Evolutionary conservation across 148 eudicot species (phyloP), one percentile per base, ranked within the genome.

Genomic region (Oxyria digyna): DNA sequence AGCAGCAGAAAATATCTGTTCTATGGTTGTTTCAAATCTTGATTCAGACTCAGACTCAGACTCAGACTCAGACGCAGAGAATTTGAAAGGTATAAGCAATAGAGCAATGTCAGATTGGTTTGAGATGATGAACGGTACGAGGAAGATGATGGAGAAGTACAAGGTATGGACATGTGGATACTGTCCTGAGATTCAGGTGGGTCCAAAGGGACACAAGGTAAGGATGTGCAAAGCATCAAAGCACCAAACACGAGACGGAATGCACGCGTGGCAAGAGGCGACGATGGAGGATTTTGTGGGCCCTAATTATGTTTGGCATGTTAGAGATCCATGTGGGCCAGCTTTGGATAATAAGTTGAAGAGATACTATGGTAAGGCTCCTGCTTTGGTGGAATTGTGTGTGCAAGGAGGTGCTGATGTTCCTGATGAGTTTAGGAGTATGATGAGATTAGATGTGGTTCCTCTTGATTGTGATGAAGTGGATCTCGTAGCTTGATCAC

Each of bases 231-330:
- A 74, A 76, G 90, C 90, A 20, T 76, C 84, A 21, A 86, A 81
- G 64, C 90, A 86, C 42, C 90, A 86, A 75, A 79, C 85, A 46
- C 83, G 90, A 59, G 82, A 83, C 27, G 90, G 90, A 45, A 68
- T 86, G 81, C 90, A 86, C 23, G 85, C 90, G 0, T 86, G 87
- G 87, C 90, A 86, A 74, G 87, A 83, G 69, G 90, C 90, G n/a
- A 83, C 78, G 2, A 67, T 79, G 26, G 80, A 83, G 73, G 90
- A 83, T 81, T 67, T 83, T 42, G 82, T 83, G 67, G 87, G 87
- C 33, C 90, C 87, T 33, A 86, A 86, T 71, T 83, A 86, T 50
- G 90, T 86, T 4, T 86, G 90, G 90, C 87, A 86, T 75, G 82
- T 81, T 50, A 72, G 71, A 21, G 83, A 86, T 69, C 72, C 74